Evolutionary conservation across 2,329 filamentous ascomycete genomes (phyloP).

Genomic region (Triangularia setosa): DNA sequence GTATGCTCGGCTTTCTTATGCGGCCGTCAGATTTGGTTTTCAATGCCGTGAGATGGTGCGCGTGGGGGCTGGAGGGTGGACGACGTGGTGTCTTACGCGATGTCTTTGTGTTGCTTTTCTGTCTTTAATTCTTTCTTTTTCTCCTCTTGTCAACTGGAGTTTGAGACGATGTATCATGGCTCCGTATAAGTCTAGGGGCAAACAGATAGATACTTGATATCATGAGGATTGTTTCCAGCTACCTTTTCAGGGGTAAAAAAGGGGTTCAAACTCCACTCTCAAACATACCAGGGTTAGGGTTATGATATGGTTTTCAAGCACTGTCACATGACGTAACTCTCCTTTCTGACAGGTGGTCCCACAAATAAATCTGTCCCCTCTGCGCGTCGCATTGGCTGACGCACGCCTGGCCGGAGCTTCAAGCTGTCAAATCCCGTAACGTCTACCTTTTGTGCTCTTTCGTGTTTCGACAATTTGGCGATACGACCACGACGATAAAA

Average conservation of each 20-base stretch:
- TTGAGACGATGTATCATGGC: background rate
- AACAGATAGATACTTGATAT: background rate
- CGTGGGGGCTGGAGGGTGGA: too few species aligned
- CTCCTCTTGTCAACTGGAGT: background rate
- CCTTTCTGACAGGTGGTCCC: background rate
- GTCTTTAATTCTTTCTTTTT: background rate
- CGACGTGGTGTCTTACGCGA: too few species aligned
- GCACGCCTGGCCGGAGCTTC: background rate
- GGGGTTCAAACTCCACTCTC: background rate
- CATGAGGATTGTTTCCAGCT: background rate
- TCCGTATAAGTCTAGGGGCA: background rate
- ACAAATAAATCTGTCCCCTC: background rate
- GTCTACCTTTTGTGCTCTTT: background rate
- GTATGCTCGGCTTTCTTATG: background rate
- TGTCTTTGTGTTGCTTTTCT: too few species aligned
- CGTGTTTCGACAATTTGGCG: background rate
- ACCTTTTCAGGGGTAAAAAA: background rate
- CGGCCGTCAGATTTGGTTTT: background rate
- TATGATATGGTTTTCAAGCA: background rate
- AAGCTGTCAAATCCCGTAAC: background rate
- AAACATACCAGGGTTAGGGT: background rate
- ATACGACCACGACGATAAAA: background rate
- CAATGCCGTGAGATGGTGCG: too few species aligned
- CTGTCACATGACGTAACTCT: background rate
- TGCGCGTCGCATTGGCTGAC: background rate